Percentiles rank a stretch among this genome's conserved stretches.
These are phyloP conservation scores for Zygoascus sp. DNA, from an alignment of 1,139 yeast genomes.

Conservation along the genomic window DNA sequence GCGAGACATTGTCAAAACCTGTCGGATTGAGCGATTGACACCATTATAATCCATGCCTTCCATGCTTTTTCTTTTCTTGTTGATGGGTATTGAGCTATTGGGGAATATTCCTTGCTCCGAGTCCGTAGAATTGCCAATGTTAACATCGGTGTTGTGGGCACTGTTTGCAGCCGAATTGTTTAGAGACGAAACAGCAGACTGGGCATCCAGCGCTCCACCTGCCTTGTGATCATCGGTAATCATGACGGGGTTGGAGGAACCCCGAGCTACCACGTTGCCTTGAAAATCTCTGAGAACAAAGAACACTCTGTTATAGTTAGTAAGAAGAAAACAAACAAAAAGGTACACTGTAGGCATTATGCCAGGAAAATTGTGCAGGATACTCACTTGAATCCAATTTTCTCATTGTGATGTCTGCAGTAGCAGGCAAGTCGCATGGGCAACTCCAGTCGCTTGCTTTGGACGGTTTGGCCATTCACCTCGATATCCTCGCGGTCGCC, in stretches of 20 bases:
- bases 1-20: slow-evolving; percentile 2
- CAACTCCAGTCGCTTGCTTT: slow-evolving; percentile 42
- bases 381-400: slow-evolving; percentile 55
- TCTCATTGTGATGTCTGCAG: slow-evolving; percentile 86
- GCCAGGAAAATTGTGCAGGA: too few relatives aligned
- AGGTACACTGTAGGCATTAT: too few relatives aligned
- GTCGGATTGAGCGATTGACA: not conserved
- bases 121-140: slow-evolving; percentile 5
- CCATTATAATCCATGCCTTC: slow-evolving; percentile 4
- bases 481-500: slow-evolving; percentile 42
- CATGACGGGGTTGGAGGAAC: slow-evolving; percentile 68
- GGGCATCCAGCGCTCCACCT: slow-evolving; percentile 11
- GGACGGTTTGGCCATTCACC: slow-evolving; percentile 40
- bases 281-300: slow-evolving; percentile 58
- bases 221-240: slow-evolving; percentile 87
- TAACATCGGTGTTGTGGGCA: slow-evolving; percentile 6
- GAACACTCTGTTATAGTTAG: slow-evolving; percentile 37
- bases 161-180: slow-evolving; percentile 4
- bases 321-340: too few relatives aligned
- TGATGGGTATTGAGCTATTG: not conserved
- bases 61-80: slow-evolving; percentile 13
- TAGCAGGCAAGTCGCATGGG: slow-evolving; percentile 89
- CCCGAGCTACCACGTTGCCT: slow-evolving; percentile 65
- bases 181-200: not conserved
- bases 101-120: slow-evolving; percentile 1